Evolutionary conservation across 345 rosid genomes (phyloP).

Genomic region (Chamaenerion angustifolium): DNA sequence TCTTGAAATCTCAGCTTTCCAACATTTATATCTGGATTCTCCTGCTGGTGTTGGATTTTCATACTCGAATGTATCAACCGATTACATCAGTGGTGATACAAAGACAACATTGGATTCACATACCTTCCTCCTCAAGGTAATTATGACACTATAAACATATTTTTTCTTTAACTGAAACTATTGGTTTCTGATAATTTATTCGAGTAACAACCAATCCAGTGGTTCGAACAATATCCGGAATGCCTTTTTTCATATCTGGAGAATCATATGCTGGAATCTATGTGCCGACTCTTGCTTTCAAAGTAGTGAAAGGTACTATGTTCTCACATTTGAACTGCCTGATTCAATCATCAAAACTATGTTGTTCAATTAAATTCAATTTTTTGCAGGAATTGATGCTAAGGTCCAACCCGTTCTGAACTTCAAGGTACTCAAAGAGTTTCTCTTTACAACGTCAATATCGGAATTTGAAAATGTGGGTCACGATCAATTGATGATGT

Average conservation of each 20-base stretch:
- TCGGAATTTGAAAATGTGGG: neutral
- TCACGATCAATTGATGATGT: neutral
- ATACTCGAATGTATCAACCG: conserved; percentile 41
- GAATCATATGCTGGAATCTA: conserved; percentile 92
- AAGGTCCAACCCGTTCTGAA: too few species aligned
- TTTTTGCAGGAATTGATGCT: conserved; percentile 44
- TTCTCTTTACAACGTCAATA: neutral
- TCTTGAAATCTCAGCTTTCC: conserved; percentile 42
- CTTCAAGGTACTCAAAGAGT: conserved; percentile 35
- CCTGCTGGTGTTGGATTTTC: conserved; percentile 87
- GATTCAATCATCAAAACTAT: conserved; percentile 1
- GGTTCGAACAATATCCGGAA: conserved; percentile 76
- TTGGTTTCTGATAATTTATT: neutral
- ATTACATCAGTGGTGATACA: conserved; percentile 47
- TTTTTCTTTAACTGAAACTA: too few species aligned
- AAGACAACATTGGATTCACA: conserved; percentile 64
- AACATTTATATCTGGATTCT: conserved; percentile 69
- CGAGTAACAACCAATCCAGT: conserved; percentile 25
- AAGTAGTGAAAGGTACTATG: conserved; percentile 56
- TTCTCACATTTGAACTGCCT: conserved; percentile 2
- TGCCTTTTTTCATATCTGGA: conserved; percentile 69
- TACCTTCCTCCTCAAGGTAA: conserved; percentile 58
- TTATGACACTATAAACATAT: too few species aligned
- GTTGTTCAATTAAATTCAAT: neutral
- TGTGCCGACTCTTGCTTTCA: conserved; percentile 68